Evolutionary conservation across 2,329 filamentous ascomycete genomes (phyloP).

Genomic region (Rhexocercosporidium sp.): DNA sequence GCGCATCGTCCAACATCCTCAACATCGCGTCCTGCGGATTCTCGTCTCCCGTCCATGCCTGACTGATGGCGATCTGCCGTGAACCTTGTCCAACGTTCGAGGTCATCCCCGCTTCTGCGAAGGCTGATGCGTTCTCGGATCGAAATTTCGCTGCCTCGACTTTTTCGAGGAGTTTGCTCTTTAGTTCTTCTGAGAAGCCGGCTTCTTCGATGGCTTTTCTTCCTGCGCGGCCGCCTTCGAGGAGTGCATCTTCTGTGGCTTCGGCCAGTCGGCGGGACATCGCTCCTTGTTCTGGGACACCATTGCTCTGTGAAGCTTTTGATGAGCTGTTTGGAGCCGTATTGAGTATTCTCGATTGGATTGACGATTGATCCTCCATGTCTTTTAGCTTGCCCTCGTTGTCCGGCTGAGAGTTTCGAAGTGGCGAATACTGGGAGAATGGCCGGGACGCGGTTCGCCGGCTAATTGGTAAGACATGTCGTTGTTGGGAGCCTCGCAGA

Average conservation of each 20-base stretch:
- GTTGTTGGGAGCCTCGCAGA: conserved; percentile 33
- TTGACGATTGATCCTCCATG: conserved; percentile 18
- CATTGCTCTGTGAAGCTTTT: conserved; percentile 11
- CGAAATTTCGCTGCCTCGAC: conserved; percentile 60
- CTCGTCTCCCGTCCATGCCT: conserved; percentile 82
- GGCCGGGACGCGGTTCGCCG: conserved; percentile 12
- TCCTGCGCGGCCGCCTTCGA: conserved; percentile 64
- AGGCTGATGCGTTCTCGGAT: conserved; percentile 53
- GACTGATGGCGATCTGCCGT: conserved; percentile 67
- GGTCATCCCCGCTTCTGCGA: conserved; percentile 55
- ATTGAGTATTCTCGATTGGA: conserved; percentile 25
- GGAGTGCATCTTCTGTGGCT: conserved; percentile 66
- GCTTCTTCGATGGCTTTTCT: conserved; percentile 64
- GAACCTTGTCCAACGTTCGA: conserved; percentile 71
- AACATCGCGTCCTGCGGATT: conserved; percentile 74
- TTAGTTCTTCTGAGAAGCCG: conserved; percentile 68
- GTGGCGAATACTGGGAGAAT: conserved; percentile 37
- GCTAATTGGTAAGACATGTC: conserved; percentile 31
- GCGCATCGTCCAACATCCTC: conserved; percentile 83
- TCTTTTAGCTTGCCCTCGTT: conserved; percentile 24
- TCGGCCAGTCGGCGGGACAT: conserved; percentile 64
- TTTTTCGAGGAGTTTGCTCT: conserved; percentile 60
- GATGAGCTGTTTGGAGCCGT: conserved; percentile 6
- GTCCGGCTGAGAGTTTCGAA: conserved; percentile 23
- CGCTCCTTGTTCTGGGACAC: conserved; percentile 36